Evolutionary conservation across 805 yeast genomes (phyloP).

Genomic region (Yamadazyma kitorensis): DNA sequence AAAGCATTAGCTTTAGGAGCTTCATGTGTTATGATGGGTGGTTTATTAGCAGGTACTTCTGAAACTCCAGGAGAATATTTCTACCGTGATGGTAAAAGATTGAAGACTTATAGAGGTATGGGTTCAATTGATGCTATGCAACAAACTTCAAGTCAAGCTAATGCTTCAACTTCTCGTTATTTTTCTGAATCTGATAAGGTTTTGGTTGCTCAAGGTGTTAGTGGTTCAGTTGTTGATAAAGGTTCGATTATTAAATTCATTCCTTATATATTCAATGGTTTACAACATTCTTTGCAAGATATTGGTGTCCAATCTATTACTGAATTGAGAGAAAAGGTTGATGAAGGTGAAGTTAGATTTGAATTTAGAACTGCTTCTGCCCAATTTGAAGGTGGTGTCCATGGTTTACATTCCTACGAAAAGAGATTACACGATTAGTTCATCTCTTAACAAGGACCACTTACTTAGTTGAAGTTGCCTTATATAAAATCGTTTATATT

Average conservation of each 20-base stretch:
- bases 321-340: constrained; percentile 63
- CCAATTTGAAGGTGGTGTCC: constrained; percentile 98
- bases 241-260: constrained; percentile 92
- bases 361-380: constrained; percentile 99
- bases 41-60: constrained; percentile 96
- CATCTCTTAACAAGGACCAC: no score
- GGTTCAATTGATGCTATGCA: constrained; percentile 99
- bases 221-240: constrained; percentile 95
- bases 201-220: constrained; percentile 98
- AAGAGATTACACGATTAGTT: constrained; percentile 87
- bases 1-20: constrained; percentile 98
- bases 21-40: constrained; percentile 98
- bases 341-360: constrained; percentile 75
- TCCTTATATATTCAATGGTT: constrained; percentile 91
- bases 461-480: no score
- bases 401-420: constrained; percentile 94
- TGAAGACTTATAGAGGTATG: constrained; percentile 98
- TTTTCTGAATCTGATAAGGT: constrained; percentile 95
- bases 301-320: constrained; percentile 76
- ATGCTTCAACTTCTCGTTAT: constrained; percentile 97
- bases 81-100: constrained; percentile 96
- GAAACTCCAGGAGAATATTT: constrained; percentile 99
- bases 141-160: constrained; percentile 80
- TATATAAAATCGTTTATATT: no score
- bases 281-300: constrained; percentile 98